Percentiles rank a stretch among this genome's conserved stretches.
Conservation (phyloP, 2,329 filamentous ascomycete species). For the Meredithiella fracta region DNA sequence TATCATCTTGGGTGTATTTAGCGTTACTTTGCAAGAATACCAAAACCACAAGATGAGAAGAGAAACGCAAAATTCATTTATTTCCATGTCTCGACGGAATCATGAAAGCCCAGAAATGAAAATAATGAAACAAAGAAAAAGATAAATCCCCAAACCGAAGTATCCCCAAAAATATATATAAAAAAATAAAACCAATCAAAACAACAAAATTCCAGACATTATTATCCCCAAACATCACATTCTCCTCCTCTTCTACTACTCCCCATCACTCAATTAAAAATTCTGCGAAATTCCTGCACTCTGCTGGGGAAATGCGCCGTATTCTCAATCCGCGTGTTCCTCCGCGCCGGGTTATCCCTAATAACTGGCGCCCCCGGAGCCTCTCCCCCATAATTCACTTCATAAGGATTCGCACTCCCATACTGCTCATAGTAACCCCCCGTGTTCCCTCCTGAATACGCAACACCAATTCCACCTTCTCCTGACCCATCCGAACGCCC, state of each 20-base stretch:
- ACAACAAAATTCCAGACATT: neutral
- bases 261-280: slow-evolving; percentile 41
- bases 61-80: neutral
- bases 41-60: neutral
- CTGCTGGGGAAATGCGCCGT: slow-evolving; percentile 80
- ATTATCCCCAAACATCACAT: neutral
- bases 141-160: neutral
- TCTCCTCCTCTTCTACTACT: neutral
- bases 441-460: slow-evolving; percentile 31
- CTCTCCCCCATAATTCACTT: slow-evolving; percentile 15
- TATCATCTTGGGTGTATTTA: neutral
- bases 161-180: neutral
- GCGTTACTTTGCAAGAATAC: neutral
- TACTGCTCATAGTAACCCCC: slow-evolving; percentile 28
- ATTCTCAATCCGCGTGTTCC: slow-evolving; percentile 91
- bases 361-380: slow-evolving; percentile 46
- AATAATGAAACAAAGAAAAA: slow-evolving; percentile 2
- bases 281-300: slow-evolving; percentile 94
- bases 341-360: slow-evolving; percentile 75
- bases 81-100: neutral
- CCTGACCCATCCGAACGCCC: slow-evolving; percentile 57
- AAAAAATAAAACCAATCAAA: slow-evolving; percentile 2
- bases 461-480: slow-evolving; percentile 27
- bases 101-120: neutral
- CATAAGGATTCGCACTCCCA: slow-evolving; percentile 15